Evolutionary conservation across 495 filamentous ascomycete genomes (phyloP), one percentile per base, ranked within the genome.

Genomic region (Hypomontagnella monticulosa): DNA sequence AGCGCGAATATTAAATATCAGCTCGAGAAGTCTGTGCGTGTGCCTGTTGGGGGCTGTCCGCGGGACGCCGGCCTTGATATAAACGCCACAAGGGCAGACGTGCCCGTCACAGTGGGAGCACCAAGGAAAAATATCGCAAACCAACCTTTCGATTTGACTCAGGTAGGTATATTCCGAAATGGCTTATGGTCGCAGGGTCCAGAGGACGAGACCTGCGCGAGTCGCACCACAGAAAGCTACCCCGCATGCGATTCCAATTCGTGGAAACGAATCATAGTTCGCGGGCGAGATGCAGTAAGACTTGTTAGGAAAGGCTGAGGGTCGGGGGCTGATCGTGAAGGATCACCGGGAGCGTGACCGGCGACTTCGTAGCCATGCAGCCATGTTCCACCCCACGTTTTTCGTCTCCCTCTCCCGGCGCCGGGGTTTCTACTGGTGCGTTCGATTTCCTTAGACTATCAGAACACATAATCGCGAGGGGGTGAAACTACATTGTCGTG

Each of bases 271-370:
- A 69, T 69, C 60, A 64, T 42, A 53, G 41, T 43, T 52, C 33
- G 60, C 36, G 50, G 44, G 19, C 27, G 14, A 40, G 66, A 63
- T 64, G 66, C 66, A 64, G 66, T 50, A 64, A 23, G 56, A 56
- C 66, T 30, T 50, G 64, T 60, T 38, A 64, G 66, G 66, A 63
- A 69, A 69, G 34, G 66, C 48, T 64, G 56, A 57, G 51, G 66
- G 46, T 69, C 60, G 60, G 66, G 58, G 66, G 66, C 50, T 55
- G 66, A 64, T 68, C 59, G 59, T 63, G 54, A 63, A 63, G 65
- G 59, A 69, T 69, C 38, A 69, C 36, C 60, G 51, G 6, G 48
- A 43, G 55, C 55, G 65, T 63, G 54, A 63, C 59, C 48, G 30
- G 65, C 65, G 59, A 63, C 46, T 62, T 50, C 48, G 47, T 47